Evolutionary conservation across 2,329 filamentous ascomycete genomes (phyloP).

Genomic region (Pseudofabraea citricarpa): DNA sequence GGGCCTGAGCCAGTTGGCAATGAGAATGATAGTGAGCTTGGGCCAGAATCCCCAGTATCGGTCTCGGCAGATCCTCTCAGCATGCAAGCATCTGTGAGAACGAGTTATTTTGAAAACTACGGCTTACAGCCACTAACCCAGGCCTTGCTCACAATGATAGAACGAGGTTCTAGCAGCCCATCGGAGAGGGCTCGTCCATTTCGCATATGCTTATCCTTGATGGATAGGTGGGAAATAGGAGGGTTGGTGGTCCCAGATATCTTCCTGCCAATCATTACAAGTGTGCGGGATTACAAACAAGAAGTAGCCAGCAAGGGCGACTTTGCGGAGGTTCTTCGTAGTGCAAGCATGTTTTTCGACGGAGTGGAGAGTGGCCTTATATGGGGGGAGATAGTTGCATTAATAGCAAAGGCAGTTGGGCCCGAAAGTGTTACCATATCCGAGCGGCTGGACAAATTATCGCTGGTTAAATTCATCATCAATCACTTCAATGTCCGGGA

Average conservation of each 20-base stretch:
- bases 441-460: constrained; percentile 56
- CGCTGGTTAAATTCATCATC: constrained; percentile 76
- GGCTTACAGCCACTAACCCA: constrained; percentile 70
- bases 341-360: constrained; percentile 94
- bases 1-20: constrained; percentile 60
- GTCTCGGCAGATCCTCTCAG: constrained; percentile 19
- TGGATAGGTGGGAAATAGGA: constrained; percentile 98
- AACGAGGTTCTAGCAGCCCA: constrained; percentile 44
- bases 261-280: constrained; percentile 81
- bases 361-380: constrained; percentile 93
- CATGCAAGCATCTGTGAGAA: constrained; percentile 44
- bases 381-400: constrained; percentile 73
- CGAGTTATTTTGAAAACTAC: constrained; percentile 78
- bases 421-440: constrained; percentile 35
- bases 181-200: constrained; percentile 78
- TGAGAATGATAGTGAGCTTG: constrained; percentile 39
- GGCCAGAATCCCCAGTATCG: constrained; percentile 37
- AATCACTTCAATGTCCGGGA: constrained; percentile 88
- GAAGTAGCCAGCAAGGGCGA: constrained; percentile 61
- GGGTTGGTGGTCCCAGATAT: constrained; percentile 82
- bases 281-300: constrained; percentile 69
- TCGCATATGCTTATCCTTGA: constrained; percentile 86
- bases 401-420: constrained; percentile 58
- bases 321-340: constrained; percentile 82
- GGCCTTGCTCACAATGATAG: constrained; percentile 74